Percentiles rank a stretch among this genome's conserved stretches.
These are phyloP conservation scores for Tetrapisispora nanseiensis DNA, from an alignment of 805 yeast genomes.

Conservation along the genomic window DNA sequence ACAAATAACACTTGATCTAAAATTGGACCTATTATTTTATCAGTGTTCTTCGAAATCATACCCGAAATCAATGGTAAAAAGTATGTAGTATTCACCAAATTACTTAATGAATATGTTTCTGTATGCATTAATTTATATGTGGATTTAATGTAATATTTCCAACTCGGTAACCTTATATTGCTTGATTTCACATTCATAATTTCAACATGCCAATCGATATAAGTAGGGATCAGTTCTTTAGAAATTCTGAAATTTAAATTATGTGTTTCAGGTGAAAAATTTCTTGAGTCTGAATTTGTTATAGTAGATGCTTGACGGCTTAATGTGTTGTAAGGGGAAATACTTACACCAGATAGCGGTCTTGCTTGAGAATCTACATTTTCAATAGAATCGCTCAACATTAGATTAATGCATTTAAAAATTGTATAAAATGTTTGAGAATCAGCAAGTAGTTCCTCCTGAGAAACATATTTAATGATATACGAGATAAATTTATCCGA, in stretches of 20 bases:
- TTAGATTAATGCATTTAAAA: slow-evolving; percentile 19
- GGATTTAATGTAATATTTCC: slow-evolving; percentile 26
- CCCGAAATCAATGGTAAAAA: slow-evolving; percentile 8
- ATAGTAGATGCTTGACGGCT: background rate
- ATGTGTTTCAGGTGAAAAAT: background rate
- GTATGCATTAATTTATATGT: slow-evolving; percentile 18
- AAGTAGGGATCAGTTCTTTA: slow-evolving; percentile 7
- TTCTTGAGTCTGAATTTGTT: background rate
- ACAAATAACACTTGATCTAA: slow-evolving; percentile 1
- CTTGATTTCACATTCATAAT: slow-evolving; percentile 9
- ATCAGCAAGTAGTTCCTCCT: slow-evolving; percentile 1
- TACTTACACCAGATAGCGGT: background rate
- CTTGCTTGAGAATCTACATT: background rate
- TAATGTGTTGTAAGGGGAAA: slow-evolving; percentile 1
- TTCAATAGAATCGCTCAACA: slow-evolving; percentile 4
- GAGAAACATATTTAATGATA: background rate
- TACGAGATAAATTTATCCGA: slow-evolving; percentile 8
- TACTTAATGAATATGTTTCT: slow-evolving; percentile 5
- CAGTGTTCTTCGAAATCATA: slow-evolving; percentile 5
- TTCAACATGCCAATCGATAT: slow-evolving; percentile 14
- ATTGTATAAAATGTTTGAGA: slow-evolving; percentile 15
- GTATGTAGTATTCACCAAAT: slow-evolving; percentile 11
- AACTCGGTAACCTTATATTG: slow-evolving; percentile 10
- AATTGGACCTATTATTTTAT: slow-evolving; percentile 1
- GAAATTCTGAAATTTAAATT: background rate